phyloP scores from a whole-genome alignment of 495 filamentous ascomycete genomes.

The Parathielavia hyrcaniae region DNA sequence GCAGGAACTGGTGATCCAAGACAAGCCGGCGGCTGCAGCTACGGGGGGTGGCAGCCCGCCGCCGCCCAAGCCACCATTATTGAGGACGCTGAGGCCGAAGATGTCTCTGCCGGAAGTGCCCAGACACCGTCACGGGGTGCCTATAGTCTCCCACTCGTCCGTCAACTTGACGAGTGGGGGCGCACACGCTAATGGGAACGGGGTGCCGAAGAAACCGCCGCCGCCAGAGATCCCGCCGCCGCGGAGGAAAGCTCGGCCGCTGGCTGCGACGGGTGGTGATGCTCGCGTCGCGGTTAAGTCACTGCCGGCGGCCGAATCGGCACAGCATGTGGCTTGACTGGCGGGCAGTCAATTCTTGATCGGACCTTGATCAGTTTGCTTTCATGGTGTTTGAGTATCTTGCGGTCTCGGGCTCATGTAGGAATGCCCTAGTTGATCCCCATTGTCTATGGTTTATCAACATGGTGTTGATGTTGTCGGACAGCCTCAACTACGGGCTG shows the following conservation, averaged over 20 bases:
- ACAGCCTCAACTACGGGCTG: neutral
- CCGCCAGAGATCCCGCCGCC: constrained; percentile 52
- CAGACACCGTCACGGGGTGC: constrained; percentile 43
- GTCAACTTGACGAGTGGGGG: constrained; percentile 14
- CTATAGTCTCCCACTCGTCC: constrained; percentile 30
- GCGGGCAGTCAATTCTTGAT: neutral
- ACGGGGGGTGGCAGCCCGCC: constrained; percentile 17
- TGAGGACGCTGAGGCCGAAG: constrained; percentile 33
- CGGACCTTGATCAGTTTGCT: neutral
- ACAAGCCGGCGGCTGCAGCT: constrained; percentile 11
- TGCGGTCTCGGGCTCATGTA: neutral
- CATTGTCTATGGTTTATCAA: neutral
- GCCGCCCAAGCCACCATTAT: constrained; percentile 13
- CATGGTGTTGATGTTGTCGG: neutral
- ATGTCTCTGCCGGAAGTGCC: constrained; percentile 44
- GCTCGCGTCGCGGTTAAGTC: constrained; percentile 5
- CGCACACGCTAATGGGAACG: constrained; percentile 26
- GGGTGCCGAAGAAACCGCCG: constrained; percentile 44
- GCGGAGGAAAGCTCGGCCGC: constrained; percentile 42
- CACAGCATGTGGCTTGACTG: constrained; percentile 16
- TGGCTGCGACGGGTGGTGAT: constrained; percentile 17
- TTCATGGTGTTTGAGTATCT: neutral
- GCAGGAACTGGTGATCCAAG: constrained; percentile 11
- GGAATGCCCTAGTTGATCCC: neutral
- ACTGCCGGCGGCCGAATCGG: constrained; percentile 9